Percentiles rank a stretch among this genome's conserved stretches.
Conservation (phyloP, 139 green algal species). For the Chlorella sp. region DNA sequence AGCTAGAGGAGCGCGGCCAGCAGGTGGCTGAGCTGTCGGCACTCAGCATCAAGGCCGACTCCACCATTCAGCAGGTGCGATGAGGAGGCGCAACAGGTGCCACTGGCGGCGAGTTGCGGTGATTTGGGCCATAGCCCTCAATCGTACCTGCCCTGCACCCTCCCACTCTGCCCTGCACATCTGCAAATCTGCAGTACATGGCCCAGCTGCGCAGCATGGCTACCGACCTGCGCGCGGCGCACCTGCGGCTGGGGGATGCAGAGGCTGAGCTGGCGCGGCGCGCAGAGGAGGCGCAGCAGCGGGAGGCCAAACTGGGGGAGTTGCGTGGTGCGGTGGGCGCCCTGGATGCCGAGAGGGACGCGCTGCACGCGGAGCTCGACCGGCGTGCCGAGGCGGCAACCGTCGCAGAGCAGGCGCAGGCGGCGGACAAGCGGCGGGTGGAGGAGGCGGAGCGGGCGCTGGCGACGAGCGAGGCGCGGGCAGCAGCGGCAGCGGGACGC, state of each 20-base stretch:
- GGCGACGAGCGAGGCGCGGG: conserved; percentile 6
- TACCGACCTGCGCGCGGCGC: conserved; percentile 13
- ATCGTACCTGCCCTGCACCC: too few species aligned
- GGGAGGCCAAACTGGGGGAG: conserved; percentile 13
- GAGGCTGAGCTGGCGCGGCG: neutral
- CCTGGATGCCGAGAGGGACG: conserved; percentile 19
- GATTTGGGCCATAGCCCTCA: too few species aligned
- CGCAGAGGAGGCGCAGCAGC: conserved; percentile 2
- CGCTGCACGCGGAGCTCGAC: conserved; percentile 22
- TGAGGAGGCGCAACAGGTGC: too few species aligned
- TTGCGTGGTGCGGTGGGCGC: conserved; percentile 16
- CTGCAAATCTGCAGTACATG: conserved; percentile 24
- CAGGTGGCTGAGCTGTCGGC: conserved; percentile 27
- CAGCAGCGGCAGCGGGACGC: neutral
- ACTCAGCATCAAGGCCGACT: conserved; percentile 18
- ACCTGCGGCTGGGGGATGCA: conserved; percentile 16
- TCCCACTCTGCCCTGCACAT: too few species aligned
- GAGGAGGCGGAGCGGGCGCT: neutral
- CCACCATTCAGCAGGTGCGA: conserved; percentile 22
- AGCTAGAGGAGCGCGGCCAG: conserved; percentile 20
- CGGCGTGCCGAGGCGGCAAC: conserved; percentile 1
- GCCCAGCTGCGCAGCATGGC: conserved; percentile 27
- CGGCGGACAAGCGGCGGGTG: neutral
- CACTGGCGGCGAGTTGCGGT: too few species aligned
- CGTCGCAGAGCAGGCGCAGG: neutral